phyloP scores from a whole-genome alignment of 75 land plant genomes.

The Pseudotsuga menziesii region DNA sequence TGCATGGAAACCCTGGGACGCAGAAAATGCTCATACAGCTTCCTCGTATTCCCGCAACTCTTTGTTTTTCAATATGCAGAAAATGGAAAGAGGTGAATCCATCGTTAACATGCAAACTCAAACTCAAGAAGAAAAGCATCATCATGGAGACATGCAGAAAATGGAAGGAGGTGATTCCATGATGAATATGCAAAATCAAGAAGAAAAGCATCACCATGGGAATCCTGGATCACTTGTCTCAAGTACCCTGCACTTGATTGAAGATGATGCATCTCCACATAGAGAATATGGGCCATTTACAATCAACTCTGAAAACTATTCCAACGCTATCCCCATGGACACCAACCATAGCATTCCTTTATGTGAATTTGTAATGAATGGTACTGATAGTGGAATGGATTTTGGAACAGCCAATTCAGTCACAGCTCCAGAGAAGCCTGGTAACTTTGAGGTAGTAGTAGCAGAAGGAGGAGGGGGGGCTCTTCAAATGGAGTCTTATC shows the following conservation, averaged over 20 bases:
- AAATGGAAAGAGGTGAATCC: not conserved
- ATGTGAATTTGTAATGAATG: not conserved
- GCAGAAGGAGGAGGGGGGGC: not conserved
- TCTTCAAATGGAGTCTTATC: not conserved
- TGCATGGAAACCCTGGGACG: constrained; percentile 2
- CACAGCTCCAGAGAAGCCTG: too few relatives aligned
- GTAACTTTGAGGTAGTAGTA: not conserved
- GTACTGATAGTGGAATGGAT: not conserved
- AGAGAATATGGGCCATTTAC: too few relatives aligned
- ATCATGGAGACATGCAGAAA: not conserved
- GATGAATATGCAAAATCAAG: too few relatives aligned
- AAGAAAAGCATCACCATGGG: too few relatives aligned
- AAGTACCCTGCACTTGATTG: too few relatives aligned
- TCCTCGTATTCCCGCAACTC: not conserved
- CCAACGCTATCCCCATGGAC: too few relatives aligned
- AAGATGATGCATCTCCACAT: too few relatives aligned
- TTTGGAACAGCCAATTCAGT: too few relatives aligned
- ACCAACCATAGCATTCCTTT: not conserved
- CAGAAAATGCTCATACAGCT: not conserved
- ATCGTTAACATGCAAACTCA: not conserved
- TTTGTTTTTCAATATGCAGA: not conserved
- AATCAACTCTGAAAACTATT: too few relatives aligned
- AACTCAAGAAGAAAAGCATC: too few relatives aligned
- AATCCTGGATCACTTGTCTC: too few relatives aligned
- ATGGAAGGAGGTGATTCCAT: not conserved